These are phyloP conservation scores for Viola pubescens DNA, from an alignment of 441 rosid species.

Conservation along the genomic window DNA sequence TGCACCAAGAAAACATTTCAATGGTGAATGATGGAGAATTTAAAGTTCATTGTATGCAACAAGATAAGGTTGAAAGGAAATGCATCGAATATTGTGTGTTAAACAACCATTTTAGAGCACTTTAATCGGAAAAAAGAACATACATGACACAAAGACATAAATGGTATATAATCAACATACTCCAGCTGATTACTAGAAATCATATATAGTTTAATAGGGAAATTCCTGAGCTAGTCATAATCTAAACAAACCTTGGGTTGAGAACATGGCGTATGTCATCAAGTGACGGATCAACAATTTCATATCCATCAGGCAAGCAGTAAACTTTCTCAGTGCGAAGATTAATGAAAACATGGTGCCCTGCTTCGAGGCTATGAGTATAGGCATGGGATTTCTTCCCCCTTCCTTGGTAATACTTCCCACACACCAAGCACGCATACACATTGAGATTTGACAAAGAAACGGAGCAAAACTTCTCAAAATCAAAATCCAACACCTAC, in stretches of 20 bases:
- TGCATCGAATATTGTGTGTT: background rate
- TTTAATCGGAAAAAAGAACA: background rate
- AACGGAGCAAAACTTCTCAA: conserved; percentile 92
- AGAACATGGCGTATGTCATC: conserved; percentile 92
- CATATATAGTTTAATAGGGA: background rate
- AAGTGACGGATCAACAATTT: conserved; percentile 82
- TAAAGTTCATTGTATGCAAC: background rate
- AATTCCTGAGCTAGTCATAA: background rate
- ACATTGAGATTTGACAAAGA: conserved; percentile 84
- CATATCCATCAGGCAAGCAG: conserved; percentile 95
- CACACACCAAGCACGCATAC: conserved; percentile 92
- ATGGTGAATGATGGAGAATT: background rate
- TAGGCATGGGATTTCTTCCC: conserved; percentile 92
- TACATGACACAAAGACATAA: background rate
- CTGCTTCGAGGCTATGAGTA: conserved; percentile 98
- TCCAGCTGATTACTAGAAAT: background rate
- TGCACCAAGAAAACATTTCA: conserved; percentile 23
- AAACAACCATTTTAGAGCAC: background rate
- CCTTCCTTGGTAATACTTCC: conserved; percentile 93
- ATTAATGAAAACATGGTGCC: conserved; percentile 90
- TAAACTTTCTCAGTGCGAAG: conserved; percentile 83
- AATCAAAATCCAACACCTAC: conserved; percentile 97
- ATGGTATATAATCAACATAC: background rate
- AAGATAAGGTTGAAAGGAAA: background rate
- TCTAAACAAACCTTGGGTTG: conserved; percentile 57